Percentiles rank a stretch among this genome's conserved stretches.
These are phyloP conservation scores for Candida patagonica DNA, from an alignment of 805 yeast genomes.

Conservation along the genomic window DNA sequence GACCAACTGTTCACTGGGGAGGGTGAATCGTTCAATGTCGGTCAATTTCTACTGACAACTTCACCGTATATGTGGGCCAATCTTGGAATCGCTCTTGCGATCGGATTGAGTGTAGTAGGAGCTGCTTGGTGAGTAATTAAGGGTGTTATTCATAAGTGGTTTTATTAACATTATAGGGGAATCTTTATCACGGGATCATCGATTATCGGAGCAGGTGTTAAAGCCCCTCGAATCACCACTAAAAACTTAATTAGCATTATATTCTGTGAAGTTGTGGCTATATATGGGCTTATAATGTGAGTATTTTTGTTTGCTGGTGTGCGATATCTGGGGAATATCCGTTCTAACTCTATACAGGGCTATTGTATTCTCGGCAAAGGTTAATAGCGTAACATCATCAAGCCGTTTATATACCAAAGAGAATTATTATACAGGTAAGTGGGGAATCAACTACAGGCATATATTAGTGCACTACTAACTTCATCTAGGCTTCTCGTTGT, in stretches of 20 bases:
- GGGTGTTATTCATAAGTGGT: neutral
- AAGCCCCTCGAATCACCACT: constrained; percentile 94
- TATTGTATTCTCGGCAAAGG: constrained; percentile 88
- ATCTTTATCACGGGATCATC: constrained; percentile 92
- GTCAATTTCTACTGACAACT: constrained; percentile 70
- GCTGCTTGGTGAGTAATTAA: constrained; percentile 73
- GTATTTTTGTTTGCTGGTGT: neutral
- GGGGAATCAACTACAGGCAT: too few species aligned
- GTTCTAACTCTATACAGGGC: constrained; percentile 31
- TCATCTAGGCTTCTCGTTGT: constrained; percentile 65
- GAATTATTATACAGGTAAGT: constrained; percentile 69
- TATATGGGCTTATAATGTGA: constrained; percentile 85
- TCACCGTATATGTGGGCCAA: constrained; percentile 98
- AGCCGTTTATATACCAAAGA: constrained; percentile 61
- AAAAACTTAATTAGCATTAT: constrained; percentile 93
- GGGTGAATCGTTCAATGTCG: constrained; percentile 88
- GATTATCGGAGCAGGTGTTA: constrained; percentile 95
- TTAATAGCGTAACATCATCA: constrained; percentile 55
- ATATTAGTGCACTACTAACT: neutral
- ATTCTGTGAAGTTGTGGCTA: constrained; percentile 98
- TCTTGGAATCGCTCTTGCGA: constrained; percentile 80
- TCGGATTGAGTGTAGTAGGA: constrained; percentile 90
- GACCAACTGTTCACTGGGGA: constrained; percentile 68
- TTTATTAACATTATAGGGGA: constrained; percentile 36
- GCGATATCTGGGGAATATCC: neutral